Conservation (phyloP, 2,329 filamentous ascomycete genomes). For the Colletotrichum tamarilloi region DNA sequence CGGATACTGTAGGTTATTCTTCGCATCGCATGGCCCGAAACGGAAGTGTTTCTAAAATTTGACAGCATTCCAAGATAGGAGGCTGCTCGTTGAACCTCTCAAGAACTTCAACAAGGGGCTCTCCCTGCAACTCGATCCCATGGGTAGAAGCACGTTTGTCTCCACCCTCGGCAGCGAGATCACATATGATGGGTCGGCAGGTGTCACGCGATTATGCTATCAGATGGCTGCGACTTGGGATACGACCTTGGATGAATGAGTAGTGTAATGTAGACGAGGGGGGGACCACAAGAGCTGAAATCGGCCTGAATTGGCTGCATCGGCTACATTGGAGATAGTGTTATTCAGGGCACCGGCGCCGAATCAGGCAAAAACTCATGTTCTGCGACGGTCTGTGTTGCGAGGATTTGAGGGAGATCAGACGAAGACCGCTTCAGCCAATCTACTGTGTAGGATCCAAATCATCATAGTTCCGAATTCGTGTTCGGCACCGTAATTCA, state of each 20-base stretch:
- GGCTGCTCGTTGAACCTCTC: background rate
- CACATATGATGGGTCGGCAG: slow-evolving; percentile 18
- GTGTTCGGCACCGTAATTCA: slow-evolving; percentile 3
- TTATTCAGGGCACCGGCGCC: too few species aligned
- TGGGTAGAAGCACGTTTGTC: background rate
- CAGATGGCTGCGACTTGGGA: slow-evolving; percentile 9
- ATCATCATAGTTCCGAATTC: background rate
- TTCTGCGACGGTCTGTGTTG: slow-evolving; percentile 9
- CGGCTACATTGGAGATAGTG: background rate
- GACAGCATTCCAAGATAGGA: slow-evolving; percentile 1
- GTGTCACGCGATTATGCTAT: slow-evolving; percentile 14
- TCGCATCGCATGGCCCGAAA: slow-evolving; percentile 17
- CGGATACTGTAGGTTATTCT: background rate
- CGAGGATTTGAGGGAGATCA: background rate
- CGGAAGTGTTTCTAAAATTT: slow-evolving; percentile 10
- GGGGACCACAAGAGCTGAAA: background rate
- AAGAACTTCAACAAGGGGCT: background rate
- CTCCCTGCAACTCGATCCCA: background rate
- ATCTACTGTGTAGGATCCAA: background rate
- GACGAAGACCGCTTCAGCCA: slow-evolving; percentile 17
- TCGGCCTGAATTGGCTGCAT: background rate
- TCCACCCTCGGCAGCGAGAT: slow-evolving; percentile 5
- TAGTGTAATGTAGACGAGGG: background rate
- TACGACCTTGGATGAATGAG: background rate
- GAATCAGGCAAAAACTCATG: background rate